A percentile compares a stretch with the other conserved stretches of the same genome.
These are phyloP conservation scores for Rhododendron ferrugineum DNA, from an alignment of 148 eudicot genomes.

Conservation along the genomic window DNA sequence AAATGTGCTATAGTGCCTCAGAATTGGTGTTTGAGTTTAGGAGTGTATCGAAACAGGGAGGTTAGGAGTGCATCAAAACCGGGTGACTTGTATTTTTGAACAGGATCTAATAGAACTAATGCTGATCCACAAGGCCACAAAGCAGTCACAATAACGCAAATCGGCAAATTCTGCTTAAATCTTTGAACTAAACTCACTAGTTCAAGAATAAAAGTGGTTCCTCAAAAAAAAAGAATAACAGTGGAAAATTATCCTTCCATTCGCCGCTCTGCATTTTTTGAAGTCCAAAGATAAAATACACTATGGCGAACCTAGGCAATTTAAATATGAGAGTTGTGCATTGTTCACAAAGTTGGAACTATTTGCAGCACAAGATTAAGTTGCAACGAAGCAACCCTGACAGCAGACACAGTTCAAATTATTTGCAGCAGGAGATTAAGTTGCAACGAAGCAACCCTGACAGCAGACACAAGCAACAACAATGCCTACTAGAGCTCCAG, in stretches of 20 bases:
- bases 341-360: not conserved
- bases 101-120: not conserved
- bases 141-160: not conserved
- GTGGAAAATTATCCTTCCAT: not conserved
- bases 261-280: not conserved
- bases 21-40: not conserved
- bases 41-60: not conserved
- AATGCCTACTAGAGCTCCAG: slow-evolving; percentile 75
- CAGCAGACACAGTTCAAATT: slow-evolving; percentile 37
- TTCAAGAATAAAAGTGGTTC: not conserved
- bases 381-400: slow-evolving; percentile 34
- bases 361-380: slow-evolving; percentile 1
- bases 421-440: slow-evolving; percentile 1
- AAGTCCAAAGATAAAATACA: not conserved
- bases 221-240: not conserved
- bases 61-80: not conserved
- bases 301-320: not conserved
- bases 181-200: not conserved
- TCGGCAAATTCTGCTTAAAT: not conserved
- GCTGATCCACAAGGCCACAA: not conserved
- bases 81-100: not conserved
- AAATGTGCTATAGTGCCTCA: not conserved
- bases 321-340: not conserved
- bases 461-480: slow-evolving; percentile 63
- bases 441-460: slow-evolving; percentile 36